Base-by-base conservation (phyloP, 2,329 filamentous ascomycete species). In the Rugonectria rugulosa region DNA sequence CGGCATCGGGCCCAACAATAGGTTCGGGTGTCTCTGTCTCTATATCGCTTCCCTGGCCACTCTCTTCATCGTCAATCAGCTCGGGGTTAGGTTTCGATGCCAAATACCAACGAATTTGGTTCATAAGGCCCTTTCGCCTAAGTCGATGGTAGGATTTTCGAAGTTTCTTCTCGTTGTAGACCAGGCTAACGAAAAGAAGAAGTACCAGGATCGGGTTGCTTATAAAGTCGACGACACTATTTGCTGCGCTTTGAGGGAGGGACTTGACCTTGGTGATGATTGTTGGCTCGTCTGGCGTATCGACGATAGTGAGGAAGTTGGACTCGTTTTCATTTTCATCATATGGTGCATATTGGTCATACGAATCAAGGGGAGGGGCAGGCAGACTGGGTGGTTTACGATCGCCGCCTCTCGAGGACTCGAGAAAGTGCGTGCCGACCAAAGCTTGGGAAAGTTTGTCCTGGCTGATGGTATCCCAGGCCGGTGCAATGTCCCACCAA, bases 361-460 rank as follows among this genome's bases (percentile, higher is more conserved):
- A 46, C 2, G 19, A 34, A 19, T 69, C 65, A 6, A 68, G 58
- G 9, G 73, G 60, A 15, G 71, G 68, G 4, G 71, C 72, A 3
- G 76, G 75, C 5, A 80, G 65, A 3, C 69, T 75, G 2, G 72
- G 71, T 5, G 73, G 67, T 21, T 79, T 75, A 15, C 71, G 67
- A 23, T 70, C 68, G 17, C 65, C 58, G 5, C 63, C 67, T 21
- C 72, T 66, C 8, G 68, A 54, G 2, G 68, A 68, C 26, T 85
- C 83, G 32, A 90, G 77, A 2, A 81, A 82, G 67, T 93, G 90
- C 1, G 88, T 88, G n/a, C 90, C 90, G 8, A 90, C 82, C 51
- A 94, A 75, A 2, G 81, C 86, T 51, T 85, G 81, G 10, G 82
- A 80, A 10, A 89, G 75, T 62, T 86, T 82, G 2, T 73, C 70